These are phyloP conservation scores for Lenwebbia sp. DNA, from an alignment of 345 rosid species.

Conservation along the genomic window DNA sequence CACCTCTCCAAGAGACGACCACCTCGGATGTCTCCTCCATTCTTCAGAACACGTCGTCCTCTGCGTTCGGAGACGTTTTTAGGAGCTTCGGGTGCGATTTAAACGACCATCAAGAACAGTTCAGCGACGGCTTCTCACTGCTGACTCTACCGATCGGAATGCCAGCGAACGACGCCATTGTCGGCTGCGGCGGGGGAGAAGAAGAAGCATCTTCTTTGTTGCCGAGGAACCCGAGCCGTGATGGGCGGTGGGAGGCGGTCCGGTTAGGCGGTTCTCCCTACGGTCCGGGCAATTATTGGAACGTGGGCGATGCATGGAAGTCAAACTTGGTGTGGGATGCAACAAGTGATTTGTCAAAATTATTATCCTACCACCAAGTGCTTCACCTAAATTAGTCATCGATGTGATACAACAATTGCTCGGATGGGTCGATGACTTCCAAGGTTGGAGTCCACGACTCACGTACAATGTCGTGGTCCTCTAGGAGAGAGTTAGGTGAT, in stretches of 20 bases:
- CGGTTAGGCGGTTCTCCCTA: not conserved
- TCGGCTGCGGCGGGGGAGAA: not conserved
- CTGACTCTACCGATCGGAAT: not conserved
- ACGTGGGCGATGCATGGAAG: slow-evolving; percentile 1
- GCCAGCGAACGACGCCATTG: not conserved
- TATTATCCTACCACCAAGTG: slow-evolving; percentile 5
- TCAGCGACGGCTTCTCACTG: not conserved
- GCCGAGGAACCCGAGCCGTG: not conserved
- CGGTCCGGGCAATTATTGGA: not conserved
- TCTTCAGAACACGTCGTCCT: slow-evolving; percentile 41
- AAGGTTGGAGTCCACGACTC: not conserved
- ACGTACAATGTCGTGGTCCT: not conserved
- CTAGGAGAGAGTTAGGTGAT: not conserved
- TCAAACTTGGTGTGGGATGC: not conserved
- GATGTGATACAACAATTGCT: not conserved
- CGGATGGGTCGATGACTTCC: not conserved
- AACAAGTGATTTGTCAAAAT: slow-evolving; percentile 2
- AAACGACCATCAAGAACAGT: not conserved
- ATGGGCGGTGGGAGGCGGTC: not conserved
- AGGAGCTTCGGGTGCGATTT: not conserved
- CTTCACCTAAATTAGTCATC: not conserved
- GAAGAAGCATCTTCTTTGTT: not conserved
- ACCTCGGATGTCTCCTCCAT: slow-evolving; percentile 14
- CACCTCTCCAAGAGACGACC: not conserved
- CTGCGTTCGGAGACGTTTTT: slow-evolving; percentile 28